Evolutionary conservation across 257 asterid genomes (phyloP).

Genomic region (Forsythia viridissima): DNA sequence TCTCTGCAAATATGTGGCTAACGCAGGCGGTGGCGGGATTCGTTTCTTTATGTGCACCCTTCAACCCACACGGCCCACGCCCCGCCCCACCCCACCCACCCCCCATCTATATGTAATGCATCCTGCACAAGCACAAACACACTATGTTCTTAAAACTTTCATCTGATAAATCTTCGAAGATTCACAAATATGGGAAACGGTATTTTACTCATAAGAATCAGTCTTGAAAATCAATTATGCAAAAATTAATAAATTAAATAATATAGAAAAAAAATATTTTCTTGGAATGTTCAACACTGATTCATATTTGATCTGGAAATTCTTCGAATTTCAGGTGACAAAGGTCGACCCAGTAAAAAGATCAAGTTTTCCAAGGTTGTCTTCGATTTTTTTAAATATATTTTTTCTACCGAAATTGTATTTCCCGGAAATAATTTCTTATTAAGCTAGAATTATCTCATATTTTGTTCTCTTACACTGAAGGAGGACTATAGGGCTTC

Average conservation of each 20-base stretch:
- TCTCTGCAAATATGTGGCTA: too few species aligned
- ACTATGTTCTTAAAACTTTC: neutral
- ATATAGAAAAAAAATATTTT: neutral
- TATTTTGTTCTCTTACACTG: constrained; percentile 16
- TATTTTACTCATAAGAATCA: neutral
- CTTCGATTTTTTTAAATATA: constrained; percentile 1
- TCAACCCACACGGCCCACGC: too few species aligned
- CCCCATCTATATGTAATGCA: too few species aligned
- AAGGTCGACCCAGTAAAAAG: constrained; percentile 70
- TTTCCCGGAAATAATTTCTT: neutral
- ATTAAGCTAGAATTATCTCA: neutral
- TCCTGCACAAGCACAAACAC: too few species aligned
- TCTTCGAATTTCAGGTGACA: constrained; percentile 66
- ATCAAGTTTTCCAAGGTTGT: constrained; percentile 68
- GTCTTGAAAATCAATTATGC: neutral
- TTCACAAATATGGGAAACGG: constrained; percentile 20
- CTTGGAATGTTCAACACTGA: neutral
- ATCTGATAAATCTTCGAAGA: neutral
- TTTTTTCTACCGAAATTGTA: neutral
- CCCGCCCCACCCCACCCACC: too few species aligned
- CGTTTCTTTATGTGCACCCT: too few species aligned
- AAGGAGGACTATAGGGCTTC: constrained; percentile 62
- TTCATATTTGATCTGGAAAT: constrained; percentile 17
- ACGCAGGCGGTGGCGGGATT: too few species aligned
- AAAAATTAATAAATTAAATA: neutral